These are phyloP conservation scores for Ceriops tagal DNA, from an alignment of 345 rosid genomes.

Conservation along the genomic window DNA sequence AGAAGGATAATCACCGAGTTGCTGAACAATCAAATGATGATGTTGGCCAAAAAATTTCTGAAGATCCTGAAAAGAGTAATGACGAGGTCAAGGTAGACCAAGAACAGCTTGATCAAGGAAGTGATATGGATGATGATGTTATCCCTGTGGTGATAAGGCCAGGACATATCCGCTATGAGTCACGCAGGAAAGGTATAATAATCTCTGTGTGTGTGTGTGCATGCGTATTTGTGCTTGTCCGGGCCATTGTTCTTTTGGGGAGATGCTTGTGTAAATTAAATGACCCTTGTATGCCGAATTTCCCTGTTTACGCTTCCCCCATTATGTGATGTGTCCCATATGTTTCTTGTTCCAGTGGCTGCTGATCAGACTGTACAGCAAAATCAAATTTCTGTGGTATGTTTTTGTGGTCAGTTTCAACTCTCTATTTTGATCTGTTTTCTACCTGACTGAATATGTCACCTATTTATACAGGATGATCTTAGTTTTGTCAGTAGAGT, in stretches of 20 bases:
- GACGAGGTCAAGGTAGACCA: constrained; percentile 12
- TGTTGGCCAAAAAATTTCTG: constrained; percentile 6
- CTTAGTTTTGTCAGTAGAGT: too few relatives aligned
- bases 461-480: neutral
- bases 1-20: constrained; percentile 29
- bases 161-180: constrained; percentile 89
- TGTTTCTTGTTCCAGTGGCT: constrained; percentile 39
- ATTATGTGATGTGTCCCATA: constrained; percentile 8
- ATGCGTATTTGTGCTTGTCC: neutral
- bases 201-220: constrained; percentile 2
- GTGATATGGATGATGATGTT: constrained; percentile 42
- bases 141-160: constrained; percentile 82
- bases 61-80: neutral
- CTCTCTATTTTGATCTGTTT: neutral
- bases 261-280: neutral
- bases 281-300: too few relatives aligned
- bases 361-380: constrained; percentile 40
- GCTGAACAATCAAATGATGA: constrained; percentile 26
- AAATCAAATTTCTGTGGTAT: constrained; percentile 55
- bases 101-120: constrained; percentile 28
- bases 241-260: neutral
- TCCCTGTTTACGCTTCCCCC: neutral
- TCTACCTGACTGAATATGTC: neutral
- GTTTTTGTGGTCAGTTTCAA: constrained; percentile 12
- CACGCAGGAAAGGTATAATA: constrained; percentile 49